A percentile compares a stretch with the other conserved stretches of the same genome.
These are phyloP conservation scores for Apiospora kogelbergensis DNA, from an alignment of 2,329 filamentous ascomycete genomes.

Conservation along the genomic window DNA sequence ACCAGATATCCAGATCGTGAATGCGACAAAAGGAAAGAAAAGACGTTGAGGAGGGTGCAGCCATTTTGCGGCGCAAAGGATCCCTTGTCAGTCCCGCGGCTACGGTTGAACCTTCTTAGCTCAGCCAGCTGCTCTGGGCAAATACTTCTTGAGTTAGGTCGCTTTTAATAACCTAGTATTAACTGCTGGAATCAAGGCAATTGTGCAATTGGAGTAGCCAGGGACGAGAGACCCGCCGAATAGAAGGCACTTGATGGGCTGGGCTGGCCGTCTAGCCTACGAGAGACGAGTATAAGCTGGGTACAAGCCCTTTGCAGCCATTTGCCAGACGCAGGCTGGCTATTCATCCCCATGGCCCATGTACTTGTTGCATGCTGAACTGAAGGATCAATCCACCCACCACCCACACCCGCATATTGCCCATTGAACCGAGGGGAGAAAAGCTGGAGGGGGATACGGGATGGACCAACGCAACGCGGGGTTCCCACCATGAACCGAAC, in stretches of 20 bases:
- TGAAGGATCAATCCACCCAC: not conserved
- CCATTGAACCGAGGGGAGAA: not conserved
- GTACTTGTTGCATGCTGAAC: not conserved
- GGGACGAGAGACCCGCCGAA: not conserved
- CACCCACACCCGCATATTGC: not conserved
- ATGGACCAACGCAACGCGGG: constrained; percentile 5
- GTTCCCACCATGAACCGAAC: not conserved
- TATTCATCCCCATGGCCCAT: not conserved
- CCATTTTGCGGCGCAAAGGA: constrained; percentile 8
- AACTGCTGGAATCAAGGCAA: not conserved
- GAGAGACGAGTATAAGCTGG: not conserved
- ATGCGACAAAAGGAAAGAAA: constrained; percentile 2
- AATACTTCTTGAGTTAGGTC: not conserved
- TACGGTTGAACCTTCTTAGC: constrained; percentile 10
- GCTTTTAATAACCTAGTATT: not conserved
- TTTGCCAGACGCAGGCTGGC: no score
- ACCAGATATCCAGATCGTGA: not conserved
- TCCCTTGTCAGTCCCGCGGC: constrained; percentile 7
- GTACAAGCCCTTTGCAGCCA: no score
- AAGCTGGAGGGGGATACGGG: constrained; percentile 6
- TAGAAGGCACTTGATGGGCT: not conserved
- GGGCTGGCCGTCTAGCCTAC: not conserved
- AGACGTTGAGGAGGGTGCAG: constrained; percentile 7
- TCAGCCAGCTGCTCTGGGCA: not conserved
- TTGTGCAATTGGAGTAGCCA: constrained; percentile 2